These are phyloP conservation scores for Chalciporus chontae DNA, from an alignment of 768 basidiomycete genomes.

Conservation along the genomic window DNA sequence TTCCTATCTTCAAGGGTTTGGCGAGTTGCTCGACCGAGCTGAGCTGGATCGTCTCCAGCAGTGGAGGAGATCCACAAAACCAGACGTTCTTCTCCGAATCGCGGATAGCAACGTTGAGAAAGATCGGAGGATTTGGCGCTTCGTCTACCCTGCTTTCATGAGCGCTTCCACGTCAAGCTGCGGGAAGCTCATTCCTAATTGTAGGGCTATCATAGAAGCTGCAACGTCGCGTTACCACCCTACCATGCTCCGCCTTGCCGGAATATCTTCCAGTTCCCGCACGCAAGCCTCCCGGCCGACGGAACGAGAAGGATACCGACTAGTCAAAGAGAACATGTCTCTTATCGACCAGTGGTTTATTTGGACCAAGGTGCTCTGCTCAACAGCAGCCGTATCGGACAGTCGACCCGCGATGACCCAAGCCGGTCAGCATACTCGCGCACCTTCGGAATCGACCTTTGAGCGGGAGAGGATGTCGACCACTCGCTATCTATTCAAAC, in stretches of 20 bases:
- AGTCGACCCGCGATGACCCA: conserved; percentile 51
- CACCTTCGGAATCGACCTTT: conserved; percentile 68
- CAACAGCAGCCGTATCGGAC: conserved; percentile 71
- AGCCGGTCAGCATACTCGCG: conserved; percentile 63
- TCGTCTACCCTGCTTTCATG: conserved; percentile 64
- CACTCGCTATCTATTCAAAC: conserved; percentile 78
- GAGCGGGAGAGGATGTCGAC: conserved; percentile 82
- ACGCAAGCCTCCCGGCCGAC: conserved; percentile 37
- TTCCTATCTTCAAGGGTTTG: conserved; percentile 55
- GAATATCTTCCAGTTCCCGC: conserved; percentile 53
- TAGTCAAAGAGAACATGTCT: conserved; percentile 53
- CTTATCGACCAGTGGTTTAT: conserved; percentile 76
- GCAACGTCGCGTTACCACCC: conserved; percentile 70
- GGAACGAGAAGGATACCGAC: conserved; percentile 52
- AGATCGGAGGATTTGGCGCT: conserved; percentile 73
- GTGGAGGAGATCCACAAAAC: conserved; percentile 56
- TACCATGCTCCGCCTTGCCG: conserved; percentile 68
- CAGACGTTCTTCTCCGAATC: conserved; percentile 60
- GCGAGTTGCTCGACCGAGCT: conserved; percentile 60
- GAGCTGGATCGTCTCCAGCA: conserved; percentile 62
- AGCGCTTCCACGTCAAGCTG: conserved; percentile 50
- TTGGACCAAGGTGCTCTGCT: conserved; percentile 83
- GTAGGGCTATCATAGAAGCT: conserved; percentile 66
- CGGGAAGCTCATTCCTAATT: conserved; percentile 41
- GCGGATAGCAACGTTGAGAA: conserved; percentile 66